Base-by-base conservation (phyloP, 2,329 filamentous ascomycete genomes). In the Aspergillus ochraceus region DNA sequence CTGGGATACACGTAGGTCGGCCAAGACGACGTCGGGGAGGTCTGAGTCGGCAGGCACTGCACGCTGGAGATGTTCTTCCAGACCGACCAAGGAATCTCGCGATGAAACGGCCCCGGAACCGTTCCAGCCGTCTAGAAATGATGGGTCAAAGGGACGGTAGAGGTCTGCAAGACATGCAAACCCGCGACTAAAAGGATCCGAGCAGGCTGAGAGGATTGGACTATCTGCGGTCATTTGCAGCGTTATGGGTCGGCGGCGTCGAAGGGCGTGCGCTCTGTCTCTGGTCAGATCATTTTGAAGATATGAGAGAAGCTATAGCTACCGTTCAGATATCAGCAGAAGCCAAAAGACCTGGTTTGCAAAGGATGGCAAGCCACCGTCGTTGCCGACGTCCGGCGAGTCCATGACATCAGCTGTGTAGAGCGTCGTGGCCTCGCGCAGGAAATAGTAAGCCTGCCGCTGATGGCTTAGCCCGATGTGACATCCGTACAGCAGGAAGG, bases 401-500 rank as follows among this genome's bases (percentile, higher is more conserved):
- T 69, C 66, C 5, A 69, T 54, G 14, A 64, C 60, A 9, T 84
- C 84, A 56, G 84, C 81, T 54, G 81, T 67, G 66, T 89, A 90
- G 68, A 91, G 78, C 11, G 89, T 91, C 1, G 87, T 88, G 17
- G 88, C 88, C 74, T 92, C 89, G 22, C 89, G 84, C 10, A 91
- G 78, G 70, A 90, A 85, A 68, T 86, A 90, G 87, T 89, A 91
- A 1, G 88, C 89, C 74, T 86, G 88, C 61, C 89, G 85, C 71
- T 90, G 88, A 71, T 88, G 80, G 60, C 90, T 87, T 50, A 89
- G 77, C 14, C 83, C 86, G 64, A 88, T 87, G 71, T 87, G 83
- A 65, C 86, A 88, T 26, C 84, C 88, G 64, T 89, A 90, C 26
- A 91, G 73, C 72, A 92, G 90, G 73, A 88, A 90, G 62, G 87